A percentile compares a stretch with the other conserved stretches of the same genome.
phyloP scores from a whole-genome alignment of 768 basidiomycete species.

The Lentinula raphanica region DNA sequence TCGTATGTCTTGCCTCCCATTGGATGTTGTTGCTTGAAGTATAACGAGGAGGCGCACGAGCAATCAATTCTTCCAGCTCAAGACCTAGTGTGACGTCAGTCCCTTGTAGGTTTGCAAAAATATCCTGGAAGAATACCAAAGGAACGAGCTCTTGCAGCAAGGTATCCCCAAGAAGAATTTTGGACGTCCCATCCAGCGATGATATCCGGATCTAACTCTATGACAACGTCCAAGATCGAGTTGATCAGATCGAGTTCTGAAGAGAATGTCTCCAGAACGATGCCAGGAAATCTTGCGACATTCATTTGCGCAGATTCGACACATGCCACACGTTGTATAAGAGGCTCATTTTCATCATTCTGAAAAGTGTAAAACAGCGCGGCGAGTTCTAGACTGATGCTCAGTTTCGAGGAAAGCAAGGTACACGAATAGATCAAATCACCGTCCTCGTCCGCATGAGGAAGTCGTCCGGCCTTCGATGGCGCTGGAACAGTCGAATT shows the following conservation, averaged over 20 bases:
- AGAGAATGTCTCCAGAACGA: constrained; percentile 47
- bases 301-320: constrained; percentile 37
- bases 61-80: constrained; percentile 67
- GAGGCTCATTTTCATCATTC: constrained; percentile 32
- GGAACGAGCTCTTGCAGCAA: constrained; percentile 56
- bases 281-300: constrained; percentile 36
- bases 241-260: constrained; percentile 83
- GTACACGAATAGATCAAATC: background rate
- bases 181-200: constrained; percentile 92
- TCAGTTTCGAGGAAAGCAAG: background rate
- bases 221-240: constrained; percentile 62
- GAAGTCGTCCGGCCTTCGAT: constrained; percentile 51
- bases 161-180: constrained; percentile 84
- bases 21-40: constrained; percentile 39
- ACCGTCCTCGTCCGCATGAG: constrained; percentile 58
- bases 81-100: constrained; percentile 42
- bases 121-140: constrained; percentile 41
- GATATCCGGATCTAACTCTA: constrained; percentile 85
- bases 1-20: constrained; percentile 71
- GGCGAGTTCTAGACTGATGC: constrained; percentile 36
- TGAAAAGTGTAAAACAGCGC: constrained; percentile 76
- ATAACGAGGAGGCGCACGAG: constrained; percentile 58
- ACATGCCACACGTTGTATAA: constrained; percentile 48
- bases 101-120: background rate
- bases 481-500: constrained; percentile 38